Evolutionary conservation across 768 basidiomycete species (phyloP), one percentile per base, ranked within the genome.

Genomic region (Lanmaoa rubissima): DNA sequence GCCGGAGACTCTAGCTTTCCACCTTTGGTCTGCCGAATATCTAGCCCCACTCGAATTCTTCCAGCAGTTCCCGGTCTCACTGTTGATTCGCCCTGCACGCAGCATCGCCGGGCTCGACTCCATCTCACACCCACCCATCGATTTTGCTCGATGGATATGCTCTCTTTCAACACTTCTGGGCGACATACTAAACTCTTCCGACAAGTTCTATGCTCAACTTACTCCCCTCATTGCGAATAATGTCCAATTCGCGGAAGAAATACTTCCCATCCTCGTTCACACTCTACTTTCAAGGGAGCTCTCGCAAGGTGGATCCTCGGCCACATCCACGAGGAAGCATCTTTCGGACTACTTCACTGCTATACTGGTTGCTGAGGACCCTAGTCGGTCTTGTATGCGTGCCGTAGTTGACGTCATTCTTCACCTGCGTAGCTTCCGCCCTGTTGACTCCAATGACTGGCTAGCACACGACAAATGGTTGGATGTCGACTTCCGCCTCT

Each of bases 401-500:
- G 78, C 81, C 14, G 79, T 98, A 51, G 83, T 98, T 50, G 85
- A 88, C 48, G 79, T 86, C 42, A 76, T 94, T 31, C 78, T 96
- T 19, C 87, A 97, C 70, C 80, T 98, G 26, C 90, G 95, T 9
- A 75, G 83, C 62, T 90, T 88, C 59, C 66, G 64, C 3, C 80
- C 80, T 5, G 70, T 66, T 9, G 65, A 65, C 14, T 60, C 74
- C 1, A 58, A 65, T 6, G 78, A 78, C 48, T 74, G 73, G 21
- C 65, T 79, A n/a, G 79, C 81, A 2, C 82, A 88, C 62, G 84
- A 92, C 68, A 81, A 79, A 57, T 98, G 97, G 97, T 78, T 99
- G 12, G 75, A 81, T 36, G 64, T 98, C 42, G 86, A 96, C 60
- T 92, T 81, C 65, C 67, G 81, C 2, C 73, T 92, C 6, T 79